Percentiles rank a stretch among this genome's conserved stretches.
Conservation (phyloP, 2,329 filamentous ascomycete genomes). For the Colletotrichum endophyticum region DNA sequence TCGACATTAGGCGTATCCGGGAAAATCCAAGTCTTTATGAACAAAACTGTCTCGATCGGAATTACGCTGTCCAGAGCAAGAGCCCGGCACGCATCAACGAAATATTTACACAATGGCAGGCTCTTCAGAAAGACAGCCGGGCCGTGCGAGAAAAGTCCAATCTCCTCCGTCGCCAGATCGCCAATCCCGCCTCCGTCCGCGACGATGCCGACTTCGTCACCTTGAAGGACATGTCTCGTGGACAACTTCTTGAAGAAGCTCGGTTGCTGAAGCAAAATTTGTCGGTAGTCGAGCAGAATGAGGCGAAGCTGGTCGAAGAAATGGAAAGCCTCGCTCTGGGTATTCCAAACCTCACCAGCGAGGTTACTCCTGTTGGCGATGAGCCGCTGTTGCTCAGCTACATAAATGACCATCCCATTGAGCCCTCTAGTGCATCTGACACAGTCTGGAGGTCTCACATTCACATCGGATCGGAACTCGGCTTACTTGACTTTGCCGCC, state of each 20-base stretch:
- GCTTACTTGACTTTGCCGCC: constrained; percentile 86
- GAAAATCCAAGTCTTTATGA: constrained; percentile 81
- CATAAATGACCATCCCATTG: constrained; percentile 74
- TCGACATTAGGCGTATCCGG: constrained; percentile 91
- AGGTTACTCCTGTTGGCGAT: constrained; percentile 73
- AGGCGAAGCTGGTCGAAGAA: constrained; percentile 63
- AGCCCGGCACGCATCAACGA: constrained; percentile 61
- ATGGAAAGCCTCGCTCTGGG: constrained; percentile 78
- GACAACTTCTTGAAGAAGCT: constrained; percentile 67
- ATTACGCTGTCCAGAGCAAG: constrained; percentile 68
- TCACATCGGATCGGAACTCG: constrained; percentile 84
- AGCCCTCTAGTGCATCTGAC: constrained; percentile 35
- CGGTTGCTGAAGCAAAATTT: constrained; percentile 68
- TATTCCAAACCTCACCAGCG: constrained; percentile 85
- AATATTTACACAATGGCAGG: constrained; percentile 63
- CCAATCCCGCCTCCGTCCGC: constrained; percentile 54
- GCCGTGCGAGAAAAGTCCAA: constrained; percentile 71
- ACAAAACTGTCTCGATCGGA: constrained; percentile 83
- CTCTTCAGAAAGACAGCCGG: constrained; percentile 65
- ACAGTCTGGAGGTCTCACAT: constrained; percentile 76
- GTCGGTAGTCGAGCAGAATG: constrained; percentile 62
- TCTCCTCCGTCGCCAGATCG: constrained; percentile 61
- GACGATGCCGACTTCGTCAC: constrained; percentile 43
- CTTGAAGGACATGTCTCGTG: constrained; percentile 43
- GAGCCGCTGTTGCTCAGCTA: constrained; percentile 72